Evolutionary conservation across 23 red algal species (phyloP).

Genomic region (Chondrus crispus): DNA sequence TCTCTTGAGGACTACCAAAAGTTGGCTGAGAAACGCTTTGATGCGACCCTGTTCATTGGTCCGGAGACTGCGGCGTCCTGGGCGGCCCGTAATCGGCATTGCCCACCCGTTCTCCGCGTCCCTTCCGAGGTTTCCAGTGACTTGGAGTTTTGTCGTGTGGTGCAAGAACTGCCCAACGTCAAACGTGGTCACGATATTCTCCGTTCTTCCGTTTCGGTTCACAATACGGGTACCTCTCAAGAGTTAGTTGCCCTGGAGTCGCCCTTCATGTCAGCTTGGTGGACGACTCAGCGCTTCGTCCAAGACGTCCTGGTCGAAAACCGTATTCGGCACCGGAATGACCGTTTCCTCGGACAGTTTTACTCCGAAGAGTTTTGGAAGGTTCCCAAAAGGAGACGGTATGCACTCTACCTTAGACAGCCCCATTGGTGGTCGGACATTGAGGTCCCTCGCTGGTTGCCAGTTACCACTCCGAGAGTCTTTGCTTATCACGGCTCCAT

Average conservation of each 20-base stretch:
- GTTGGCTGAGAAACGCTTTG: not conserved
- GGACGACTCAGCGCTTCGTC: not conserved
- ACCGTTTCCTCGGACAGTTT: too few species aligned
- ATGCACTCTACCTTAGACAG: not conserved
- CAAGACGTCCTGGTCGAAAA: too few species aligned
- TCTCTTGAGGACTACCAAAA: too few species aligned
- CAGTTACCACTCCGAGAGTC: not conserved
- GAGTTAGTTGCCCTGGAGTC: too few species aligned
- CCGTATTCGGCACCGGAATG: too few species aligned
- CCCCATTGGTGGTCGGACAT: not conserved
- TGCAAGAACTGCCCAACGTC: not conserved
- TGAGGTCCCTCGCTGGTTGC: not conserved
- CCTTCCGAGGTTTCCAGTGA: not conserved
- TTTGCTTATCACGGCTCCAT: not conserved
- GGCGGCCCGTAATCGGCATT: not conserved
- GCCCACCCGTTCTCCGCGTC: not conserved
- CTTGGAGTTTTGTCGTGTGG: not conserved
- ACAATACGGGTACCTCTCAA: too few species aligned
- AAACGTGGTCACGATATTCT: too few species aligned
- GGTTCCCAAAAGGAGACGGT: not conserved
- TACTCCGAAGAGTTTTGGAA: too few species aligned
- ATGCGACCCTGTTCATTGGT: not conserved
- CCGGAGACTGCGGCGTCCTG: not conserved
- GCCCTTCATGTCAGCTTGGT: too few species aligned
- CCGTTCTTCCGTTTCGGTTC: too few species aligned